Evolutionary conservation across 345 rosid genomes (phyloP).

Genomic region (Stellera chamaejasme): DNA sequence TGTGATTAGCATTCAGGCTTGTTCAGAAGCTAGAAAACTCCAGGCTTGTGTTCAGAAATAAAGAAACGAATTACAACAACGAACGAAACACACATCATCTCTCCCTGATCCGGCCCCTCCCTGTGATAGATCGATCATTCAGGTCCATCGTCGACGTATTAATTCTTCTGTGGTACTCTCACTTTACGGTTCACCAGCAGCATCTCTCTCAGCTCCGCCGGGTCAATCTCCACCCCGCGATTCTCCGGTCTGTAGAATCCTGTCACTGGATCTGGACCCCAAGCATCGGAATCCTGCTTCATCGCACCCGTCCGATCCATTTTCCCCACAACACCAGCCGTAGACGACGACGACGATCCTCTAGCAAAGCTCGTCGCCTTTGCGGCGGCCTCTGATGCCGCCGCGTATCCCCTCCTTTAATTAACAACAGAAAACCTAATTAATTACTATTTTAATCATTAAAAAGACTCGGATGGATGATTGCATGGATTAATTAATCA

Average conservation of each 20-base stretch:
- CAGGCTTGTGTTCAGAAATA: too few species aligned
- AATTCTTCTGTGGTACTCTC: constrained; percentile 11
- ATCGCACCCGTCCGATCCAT: constrained; percentile 21
- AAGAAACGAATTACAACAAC: too few species aligned
- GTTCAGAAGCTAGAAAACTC: too few species aligned
- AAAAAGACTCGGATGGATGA: neutral
- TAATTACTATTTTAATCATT: neutral
- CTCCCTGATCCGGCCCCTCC: too few species aligned
- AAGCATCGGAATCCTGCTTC: constrained; percentile 31
- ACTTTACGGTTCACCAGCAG: constrained; percentile 41
- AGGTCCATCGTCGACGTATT: too few species aligned
- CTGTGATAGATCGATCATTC: too few species aligned
- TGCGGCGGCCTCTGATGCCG: constrained; percentile 17
- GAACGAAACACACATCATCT: too few species aligned
- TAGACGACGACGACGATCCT: constrained; percentile 32
- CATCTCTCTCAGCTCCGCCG: constrained; percentile 58
- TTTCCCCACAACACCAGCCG: constrained; percentile 26
- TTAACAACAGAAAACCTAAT: neutral
- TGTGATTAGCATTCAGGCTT: too few species aligned
- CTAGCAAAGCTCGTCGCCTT: constrained; percentile 16
- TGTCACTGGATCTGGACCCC: constrained; percentile 70
- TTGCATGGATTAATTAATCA: neutral
- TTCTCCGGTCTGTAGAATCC: constrained; percentile 66
- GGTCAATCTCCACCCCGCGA: constrained; percentile 44
- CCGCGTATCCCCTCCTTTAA: constrained; percentile 42